Base-by-base conservation (phyloP, 176 grass and related monocot species). In the Ananas comosus region DNA sequence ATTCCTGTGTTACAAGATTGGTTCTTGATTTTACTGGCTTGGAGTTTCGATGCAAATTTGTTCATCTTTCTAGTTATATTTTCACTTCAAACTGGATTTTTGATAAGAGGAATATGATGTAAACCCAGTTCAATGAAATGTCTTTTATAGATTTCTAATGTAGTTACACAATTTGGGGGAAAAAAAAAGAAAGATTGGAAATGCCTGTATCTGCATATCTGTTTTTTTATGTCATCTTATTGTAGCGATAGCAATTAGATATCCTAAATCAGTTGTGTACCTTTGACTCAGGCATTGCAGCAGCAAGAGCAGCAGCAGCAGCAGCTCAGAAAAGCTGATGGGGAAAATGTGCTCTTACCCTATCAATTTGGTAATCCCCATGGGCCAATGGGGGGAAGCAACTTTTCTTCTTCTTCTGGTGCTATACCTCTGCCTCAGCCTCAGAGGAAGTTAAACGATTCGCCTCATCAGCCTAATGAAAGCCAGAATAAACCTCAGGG, bases 331-430 rank as follows among this genome's bases (percentile, higher is more conserved):
- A 77, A 77, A 50, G 29, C 52, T 22, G 75, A 77, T 50, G 47
- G 29, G 4, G 75, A 77, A 27, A 61, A 75, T 61, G 42, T 51
- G 12, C 14, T 66, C 53, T n/a, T 76, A 21, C 63, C 58, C 9
- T 91, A 70, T 76, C 83, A 72, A 29, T 12, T 80, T 2, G 70
- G 85, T 48, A 23, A 23, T 9, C 51, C 70, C 2, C 80, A 80
- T 75, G 89, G 85, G 52, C 82, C 85, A 79, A 80, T 84, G 69
- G 81, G 74, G 66, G 80, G 74, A 4, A 18, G n/a, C 9, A 63
- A 64, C 74, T 92, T 92, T 69, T 80, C 85, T 13, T 65, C 81
- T 53, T 75, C 82, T 0, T 56, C 82, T 0, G 75, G 88, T 14
- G 53, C 73, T 25, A 51, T 78, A 59, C 70, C 64, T 12, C 56